These are phyloP conservation scores for Pleurotus platypus DNA, from an alignment of 768 basidiomycete genomes.

Conservation along the genomic window DNA sequence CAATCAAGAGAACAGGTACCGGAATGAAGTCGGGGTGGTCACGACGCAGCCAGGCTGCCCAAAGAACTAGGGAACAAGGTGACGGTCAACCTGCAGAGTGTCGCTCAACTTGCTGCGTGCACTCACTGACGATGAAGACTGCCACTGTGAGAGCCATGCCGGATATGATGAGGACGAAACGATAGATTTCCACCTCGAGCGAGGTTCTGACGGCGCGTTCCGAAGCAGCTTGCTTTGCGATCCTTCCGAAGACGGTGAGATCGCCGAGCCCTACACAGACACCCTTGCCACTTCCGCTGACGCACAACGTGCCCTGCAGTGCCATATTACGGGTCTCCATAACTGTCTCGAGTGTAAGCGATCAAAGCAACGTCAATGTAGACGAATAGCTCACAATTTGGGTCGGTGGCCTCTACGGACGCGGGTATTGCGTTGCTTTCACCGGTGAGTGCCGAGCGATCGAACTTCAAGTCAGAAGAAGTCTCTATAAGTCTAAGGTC, in stretches of 20 bases:
- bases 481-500: slow-evolving; percentile 63
- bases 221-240: slow-evolving; percentile 33
- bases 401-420: slow-evolving; percentile 29
- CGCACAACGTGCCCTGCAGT: slow-evolving; percentile 51
- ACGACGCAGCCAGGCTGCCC: slow-evolving; percentile 34
- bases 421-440: slow-evolving; percentile 37
- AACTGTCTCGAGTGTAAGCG: slow-evolving; percentile 18
- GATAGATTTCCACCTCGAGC: slow-evolving; percentile 49
- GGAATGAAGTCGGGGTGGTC: slow-evolving; percentile 43
- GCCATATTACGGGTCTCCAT: slow-evolving; percentile 54
- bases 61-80: slow-evolving; percentile 14
- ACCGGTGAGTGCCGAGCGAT: slow-evolving; percentile 64
- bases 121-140: slow-evolving; percentile 41
- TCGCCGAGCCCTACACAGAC: slow-evolving; percentile 48
- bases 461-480: slow-evolving; percentile 56
- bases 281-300: slow-evolving; percentile 45
- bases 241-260: slow-evolving; percentile 42
- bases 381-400: slow-evolving; percentile 16
- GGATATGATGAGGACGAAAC: slow-evolving; percentile 52
- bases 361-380: not conserved
- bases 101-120: too few species aligned
- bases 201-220: slow-evolving; percentile 38
- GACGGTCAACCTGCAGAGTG: too few species aligned
- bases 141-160: slow-evolving; percentile 39
- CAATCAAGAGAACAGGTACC: slow-evolving; percentile 47